Evolutionary conservation across 768 basidiomycete genomes (phyloP), one percentile per base, ranked within the genome.

Genomic region (Mycena galopus): DNA sequence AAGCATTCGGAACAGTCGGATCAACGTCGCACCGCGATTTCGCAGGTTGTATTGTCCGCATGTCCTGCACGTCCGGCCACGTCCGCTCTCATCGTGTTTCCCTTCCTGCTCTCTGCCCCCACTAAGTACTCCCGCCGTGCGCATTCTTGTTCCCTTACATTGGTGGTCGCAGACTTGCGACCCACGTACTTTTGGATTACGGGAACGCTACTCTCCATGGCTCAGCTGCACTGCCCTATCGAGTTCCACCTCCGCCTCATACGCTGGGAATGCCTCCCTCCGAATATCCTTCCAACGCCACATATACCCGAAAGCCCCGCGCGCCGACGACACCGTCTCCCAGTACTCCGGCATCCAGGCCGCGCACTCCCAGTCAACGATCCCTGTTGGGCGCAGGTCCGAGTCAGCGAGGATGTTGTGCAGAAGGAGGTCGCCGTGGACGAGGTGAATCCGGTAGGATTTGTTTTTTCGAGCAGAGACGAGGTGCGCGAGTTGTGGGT

Each of bases 401-500:
- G 73, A 53, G 66, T 81, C 79, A n/a, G 80, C 75, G 4, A 85
- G 76, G 61, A 84, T 75, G 76, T 84, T 85, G 53, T 80, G 80
- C 16, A 79, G 81, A 56, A 82, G 79, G 47, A 85, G 53, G 69
- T 85, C 83, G 42, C 82, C 82, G 73, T 85, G 84, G 39, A 76
- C 76, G 74, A 85, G 73, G 62, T 60, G 56, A n/a, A 77, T 65
- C 12, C 57, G 29, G 63, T 78, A 76, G 21, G 57, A 51, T 59
- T 57, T 64, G 9, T 35, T 27, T 39, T 37, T 16, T 25, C 39
- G 44, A 32, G 55, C 17, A 17, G 32, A 50, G 51, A 55, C 33
- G 59, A 61, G 67, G 21, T 35, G 44, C 39, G 47, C 51, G 53
- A 64, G 35, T 44, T 30, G 21, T 33, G 30, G 44, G 19, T 60